These are phyloP conservation scores for Ophidiomyces ophidiicola DNA, from an alignment of 2,329 filamentous ascomycete species.

Conservation along the genomic window DNA sequence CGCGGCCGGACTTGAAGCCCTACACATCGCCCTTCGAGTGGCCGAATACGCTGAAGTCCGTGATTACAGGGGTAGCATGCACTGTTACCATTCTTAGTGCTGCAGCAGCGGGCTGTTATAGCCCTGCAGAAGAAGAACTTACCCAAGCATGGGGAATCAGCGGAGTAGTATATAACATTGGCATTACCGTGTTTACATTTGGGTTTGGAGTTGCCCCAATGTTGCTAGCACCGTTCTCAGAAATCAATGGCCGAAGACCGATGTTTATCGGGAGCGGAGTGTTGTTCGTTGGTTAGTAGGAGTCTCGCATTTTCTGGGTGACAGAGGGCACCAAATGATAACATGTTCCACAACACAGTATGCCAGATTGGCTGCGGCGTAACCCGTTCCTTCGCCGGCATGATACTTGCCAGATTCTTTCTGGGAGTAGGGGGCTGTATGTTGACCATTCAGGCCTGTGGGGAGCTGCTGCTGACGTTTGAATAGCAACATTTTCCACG, in stretches of 20 bases:
- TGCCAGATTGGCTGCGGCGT: slow-evolving; percentile 64
- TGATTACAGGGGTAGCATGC: slow-evolving; percentile 63
- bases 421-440: slow-evolving; percentile 63
- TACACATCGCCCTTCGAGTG: slow-evolving; percentile 63
- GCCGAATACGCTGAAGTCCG: slow-evolving; percentile 54
- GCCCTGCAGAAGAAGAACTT: slow-evolving; percentile 55
- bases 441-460: slow-evolving; percentile 18
- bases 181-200: slow-evolving; percentile 68
- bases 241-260: slow-evolving; percentile 75
- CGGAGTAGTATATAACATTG: slow-evolving; percentile 53
- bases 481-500: slow-evolving; percentile 55
- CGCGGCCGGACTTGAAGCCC: slow-evolving; percentile 51
- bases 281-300: slow-evolving; percentile 48
- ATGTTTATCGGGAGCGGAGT: slow-evolving; percentile 65
- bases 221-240: slow-evolving; percentile 75
- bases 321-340: slow-evolving; percentile 1
- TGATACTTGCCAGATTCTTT: slow-evolving; percentile 64
- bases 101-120: slow-evolving; percentile 70
- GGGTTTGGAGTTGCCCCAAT: slow-evolving; percentile 79
- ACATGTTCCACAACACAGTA: slow-evolving; percentile 23
- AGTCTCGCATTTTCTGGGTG: background rate
- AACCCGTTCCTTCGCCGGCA: slow-evolving; percentile 55
- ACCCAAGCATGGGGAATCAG: slow-evolving; percentile 53
- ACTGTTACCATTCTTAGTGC: slow-evolving; percentile 64
- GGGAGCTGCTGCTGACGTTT: slow-evolving; percentile 12